A percentile compares a stretch with the other conserved stretches of the same genome.
Conservation (phyloP, 139 green algal genomes). For the Chlamydomonas sp. region DNA sequence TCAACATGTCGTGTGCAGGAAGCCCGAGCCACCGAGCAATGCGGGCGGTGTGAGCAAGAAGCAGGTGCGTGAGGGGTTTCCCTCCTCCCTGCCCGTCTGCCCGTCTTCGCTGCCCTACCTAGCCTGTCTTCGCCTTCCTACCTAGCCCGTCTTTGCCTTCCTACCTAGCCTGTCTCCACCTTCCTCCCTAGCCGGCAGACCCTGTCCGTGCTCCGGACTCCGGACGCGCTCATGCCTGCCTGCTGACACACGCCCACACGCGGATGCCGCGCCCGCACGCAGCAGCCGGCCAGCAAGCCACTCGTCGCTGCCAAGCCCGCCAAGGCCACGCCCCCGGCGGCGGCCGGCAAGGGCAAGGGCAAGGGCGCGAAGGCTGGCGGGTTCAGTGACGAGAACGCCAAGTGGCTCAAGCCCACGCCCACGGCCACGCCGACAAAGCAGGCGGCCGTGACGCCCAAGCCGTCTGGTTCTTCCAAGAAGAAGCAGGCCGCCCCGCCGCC, state of each 20-base stretch:
- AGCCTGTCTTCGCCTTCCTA: too few relatives aligned
- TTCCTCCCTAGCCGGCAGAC: too few relatives aligned
- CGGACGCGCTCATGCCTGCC: neutral
- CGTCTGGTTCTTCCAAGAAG: neutral
- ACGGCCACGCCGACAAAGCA: neutral
- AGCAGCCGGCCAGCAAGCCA: neutral
- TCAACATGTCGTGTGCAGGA: too few relatives aligned
- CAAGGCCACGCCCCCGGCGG: too few relatives aligned
- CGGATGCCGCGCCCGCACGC: neutral
- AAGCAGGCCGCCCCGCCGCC: neutral
- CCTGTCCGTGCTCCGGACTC: neutral
- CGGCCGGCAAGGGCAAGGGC: neutral
- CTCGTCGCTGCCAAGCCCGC: neutral
- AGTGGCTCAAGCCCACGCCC: conserved; percentile 66
- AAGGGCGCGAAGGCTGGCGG: too few relatives aligned
- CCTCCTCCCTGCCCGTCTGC: too few relatives aligned
- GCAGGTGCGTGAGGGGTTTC: too few relatives aligned
- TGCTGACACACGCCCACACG: neutral
- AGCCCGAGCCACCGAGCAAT: too few relatives aligned
- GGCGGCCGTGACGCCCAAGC: neutral
- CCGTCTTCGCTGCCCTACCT: too few relatives aligned
- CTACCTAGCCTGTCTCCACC: too few relatives aligned
- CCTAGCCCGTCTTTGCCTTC: too few relatives aligned
- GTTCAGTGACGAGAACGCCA: conserved; percentile 64
- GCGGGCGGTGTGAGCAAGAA: too few relatives aligned